Evolutionary conservation across 2,329 filamentous ascomycete genomes (phyloP).

Genomic region (Fusarium falciforme): DNA sequence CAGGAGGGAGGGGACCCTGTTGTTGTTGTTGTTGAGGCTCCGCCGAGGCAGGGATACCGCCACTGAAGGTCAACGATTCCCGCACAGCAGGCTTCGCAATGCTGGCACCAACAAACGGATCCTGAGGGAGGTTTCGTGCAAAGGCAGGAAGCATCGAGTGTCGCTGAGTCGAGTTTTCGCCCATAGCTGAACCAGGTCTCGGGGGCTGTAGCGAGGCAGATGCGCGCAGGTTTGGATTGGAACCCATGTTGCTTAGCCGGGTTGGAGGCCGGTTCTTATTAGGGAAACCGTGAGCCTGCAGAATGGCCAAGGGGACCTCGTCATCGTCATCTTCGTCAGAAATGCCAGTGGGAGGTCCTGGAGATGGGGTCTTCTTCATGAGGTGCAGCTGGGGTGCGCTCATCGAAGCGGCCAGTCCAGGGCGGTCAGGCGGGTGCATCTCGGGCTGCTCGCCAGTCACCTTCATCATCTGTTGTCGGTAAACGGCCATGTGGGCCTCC

Average conservation of each 20-base stretch:
- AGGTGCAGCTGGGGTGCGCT: constrained; percentile 71
- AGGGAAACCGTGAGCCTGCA: constrained; percentile 90
- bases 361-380: constrained; percentile 51
- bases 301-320: constrained; percentile 85
- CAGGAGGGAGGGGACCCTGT: constrained; percentile 65
- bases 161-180: constrained; percentile 55
- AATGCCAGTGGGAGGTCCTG: constrained; percentile 56
- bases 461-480: constrained; percentile 97
- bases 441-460: constrained; percentile 77
- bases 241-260: constrained; percentile 71
- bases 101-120: constrained; percentile 85
- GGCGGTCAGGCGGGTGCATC: constrained; percentile 58
- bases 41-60: constrained; percentile 58
- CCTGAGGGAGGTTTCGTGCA: constrained; percentile 82
- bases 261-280: constrained; percentile 80
- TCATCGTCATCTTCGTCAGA: constrained; percentile 91
- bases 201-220: constrained; percentile 57
- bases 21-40: constrained; percentile 47
- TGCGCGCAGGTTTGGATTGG: constrained; percentile 77
- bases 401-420: constrained; percentile 66
- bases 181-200: constrained; percentile 67
- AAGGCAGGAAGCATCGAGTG: constrained; percentile 77
- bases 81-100: constrained; percentile 78
- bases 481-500: constrained; percentile 89
- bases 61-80: constrained; percentile 79